phyloP scores from a whole-genome alignment of 768 basidiomycete species.

The Phlegmacium glaucopus region DNA sequence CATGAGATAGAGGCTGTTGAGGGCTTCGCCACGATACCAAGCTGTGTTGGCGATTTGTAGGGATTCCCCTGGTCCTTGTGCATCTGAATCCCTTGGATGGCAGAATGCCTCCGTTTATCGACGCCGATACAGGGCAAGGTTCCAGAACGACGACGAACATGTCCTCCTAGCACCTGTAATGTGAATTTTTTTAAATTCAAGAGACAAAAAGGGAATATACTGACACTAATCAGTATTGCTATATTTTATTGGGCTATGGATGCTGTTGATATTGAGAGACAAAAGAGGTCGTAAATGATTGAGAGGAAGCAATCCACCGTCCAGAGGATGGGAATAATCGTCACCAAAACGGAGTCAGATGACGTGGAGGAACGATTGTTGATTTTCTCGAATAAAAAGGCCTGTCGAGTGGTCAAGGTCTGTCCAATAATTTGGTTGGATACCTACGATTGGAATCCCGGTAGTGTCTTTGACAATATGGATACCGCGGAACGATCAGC shows the following conservation, averaged over 20 bases:
- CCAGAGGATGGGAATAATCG: constrained; percentile 33
- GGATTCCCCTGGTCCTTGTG: constrained; percentile 27
- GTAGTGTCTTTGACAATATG: no score
- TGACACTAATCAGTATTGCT: constrained; percentile 82
- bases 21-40: constrained; percentile 55
- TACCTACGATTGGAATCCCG: no score
- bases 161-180: constrained; percentile 75
- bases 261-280: constrained; percentile 47
- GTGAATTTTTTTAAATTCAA: constrained; percentile 1
- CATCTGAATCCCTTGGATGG: constrained; percentile 28
- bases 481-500: no score
- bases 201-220: constrained; percentile 19
- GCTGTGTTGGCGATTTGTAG: constrained; percentile 40
- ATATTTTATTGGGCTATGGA: constrained; percentile 53
- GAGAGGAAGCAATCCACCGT: constrained; percentile 38
- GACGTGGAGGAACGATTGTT: constrained; percentile 46
- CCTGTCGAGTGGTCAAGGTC: constrained; percentile 35
- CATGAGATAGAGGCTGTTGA: constrained; percentile 67
- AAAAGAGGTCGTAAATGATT: constrained; percentile 64
- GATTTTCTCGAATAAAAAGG: constrained; percentile 65
- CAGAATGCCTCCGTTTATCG: constrained; percentile 58
- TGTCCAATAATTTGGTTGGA: constrained; percentile 46
- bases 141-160: constrained; percentile 65
- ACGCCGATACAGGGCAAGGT: constrained; percentile 65
- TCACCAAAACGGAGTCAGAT: constrained; percentile 63